Percentiles rank a stretch among this genome's conserved stretches.
Conservation (phyloP, 441 rosid species). For the Iberis amara region DNA sequence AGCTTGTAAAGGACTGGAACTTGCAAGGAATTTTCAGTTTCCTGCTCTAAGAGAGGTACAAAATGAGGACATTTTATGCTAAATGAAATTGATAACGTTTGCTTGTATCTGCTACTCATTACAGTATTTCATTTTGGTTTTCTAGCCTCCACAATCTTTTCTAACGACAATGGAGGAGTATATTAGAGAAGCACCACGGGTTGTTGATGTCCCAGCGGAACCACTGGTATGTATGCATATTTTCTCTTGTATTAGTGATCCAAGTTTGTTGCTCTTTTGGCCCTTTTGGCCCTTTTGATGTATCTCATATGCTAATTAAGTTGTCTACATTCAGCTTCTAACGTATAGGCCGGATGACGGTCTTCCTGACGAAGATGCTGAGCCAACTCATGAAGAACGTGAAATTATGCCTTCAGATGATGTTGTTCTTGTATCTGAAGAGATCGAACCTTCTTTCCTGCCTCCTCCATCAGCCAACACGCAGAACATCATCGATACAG, state of each 20-base stretch:
- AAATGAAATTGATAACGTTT: background rate
- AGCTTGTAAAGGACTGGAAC: constrained; percentile 91
- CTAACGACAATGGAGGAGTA: constrained; percentile 96
- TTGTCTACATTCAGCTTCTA: constrained; percentile 55
- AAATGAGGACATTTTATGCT: background rate
- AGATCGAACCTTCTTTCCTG: constrained; percentile 39
- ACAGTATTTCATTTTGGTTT: background rate
- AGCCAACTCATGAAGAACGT: constrained; percentile 49
- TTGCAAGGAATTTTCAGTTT: constrained; percentile 95
- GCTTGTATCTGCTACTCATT: background rate
- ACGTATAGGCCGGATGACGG: constrained; percentile 86
- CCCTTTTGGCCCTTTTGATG: background rate
- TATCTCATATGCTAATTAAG: constrained; percentile 31
- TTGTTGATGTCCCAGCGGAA: constrained; percentile 67
- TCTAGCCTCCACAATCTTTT: constrained; percentile 94
- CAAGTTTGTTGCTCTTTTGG: background rate
- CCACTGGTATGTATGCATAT: constrained; percentile 52
- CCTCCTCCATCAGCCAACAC: constrained; percentile 39
- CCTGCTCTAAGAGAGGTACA: constrained; percentile 86
- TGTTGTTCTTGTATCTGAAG: constrained; percentile 38
- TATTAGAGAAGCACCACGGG: constrained; percentile 88
- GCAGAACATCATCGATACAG: constrained; percentile 52
- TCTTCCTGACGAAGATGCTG: constrained; percentile 50
- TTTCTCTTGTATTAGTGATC: background rate
- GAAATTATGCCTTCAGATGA: constrained; percentile 51